These are phyloP conservation scores for Solanum verrucosum DNA, from an alignment of 257 asterid species.

Conservation along the genomic window DNA sequence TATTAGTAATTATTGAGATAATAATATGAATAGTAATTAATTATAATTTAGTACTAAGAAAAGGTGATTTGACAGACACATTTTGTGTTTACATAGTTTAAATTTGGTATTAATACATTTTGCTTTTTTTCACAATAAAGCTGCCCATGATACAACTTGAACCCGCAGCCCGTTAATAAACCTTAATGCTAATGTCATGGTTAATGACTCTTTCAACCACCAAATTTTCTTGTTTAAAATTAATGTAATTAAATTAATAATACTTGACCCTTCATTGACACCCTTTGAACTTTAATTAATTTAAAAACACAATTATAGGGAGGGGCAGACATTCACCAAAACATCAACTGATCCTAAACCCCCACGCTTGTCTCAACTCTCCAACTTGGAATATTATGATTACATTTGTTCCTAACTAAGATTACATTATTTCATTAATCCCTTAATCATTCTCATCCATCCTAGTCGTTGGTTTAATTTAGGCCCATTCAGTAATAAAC, in stretches of 20 bases:
- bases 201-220: conserved; percentile 4
- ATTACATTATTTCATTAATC: conserved; percentile 5
- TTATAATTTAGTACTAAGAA: neutral
- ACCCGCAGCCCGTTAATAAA: neutral
- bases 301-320: conserved; percentile 5
- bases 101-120: neutral
- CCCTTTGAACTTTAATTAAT: neutral
- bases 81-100: neutral
- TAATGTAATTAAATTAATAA: neutral
- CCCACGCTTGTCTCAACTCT: conserved; percentile 19
- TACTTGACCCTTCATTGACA: neutral
- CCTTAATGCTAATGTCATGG: neutral
- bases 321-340: conserved; percentile 3
- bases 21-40: neutral
- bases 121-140: neutral
- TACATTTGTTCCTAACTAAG: neutral
- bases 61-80: neutral
- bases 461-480: neutral
- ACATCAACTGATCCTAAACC: conserved; percentile 4
- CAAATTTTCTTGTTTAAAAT: neutral
- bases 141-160: neutral
- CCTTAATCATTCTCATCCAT: neutral
- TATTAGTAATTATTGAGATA: neutral
- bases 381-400: conserved; percentile 7
- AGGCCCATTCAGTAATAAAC: neutral